Evolutionary conservation across 192 early-diverging fungal genomes (phyloP), one percentile per base, ranked within the genome.

Genomic region (Piromyces finnis): DNA sequence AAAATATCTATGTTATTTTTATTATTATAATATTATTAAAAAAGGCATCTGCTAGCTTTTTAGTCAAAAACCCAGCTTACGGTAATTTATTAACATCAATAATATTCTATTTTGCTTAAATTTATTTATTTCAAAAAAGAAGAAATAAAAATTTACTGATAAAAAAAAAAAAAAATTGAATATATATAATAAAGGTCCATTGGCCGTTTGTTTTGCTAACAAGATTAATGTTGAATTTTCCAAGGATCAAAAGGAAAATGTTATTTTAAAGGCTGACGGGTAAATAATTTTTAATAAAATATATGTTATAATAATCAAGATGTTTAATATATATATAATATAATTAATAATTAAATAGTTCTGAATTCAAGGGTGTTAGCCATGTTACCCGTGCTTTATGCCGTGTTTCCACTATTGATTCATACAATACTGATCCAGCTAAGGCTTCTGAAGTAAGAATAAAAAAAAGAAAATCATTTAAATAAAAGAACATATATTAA

Each of bases 321-420:
- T n/a, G n/a, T n/a, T n/a, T n/a, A n/a, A n/a, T 12, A 39, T 15
- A 39, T 39, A 39, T 39, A 22, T 51, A 22, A 4, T 51, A 6
- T 51, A 51, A 51, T 22, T 17, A 22, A 51, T 17, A 51, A n/a
- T 17, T 22, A 51, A 51, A 68, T 1, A 68, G 51, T 68, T 11
- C 51, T n/a, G 51, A 37, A 80, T 78, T 86, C 36, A 78, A 77
- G 32, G 84, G 85, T 26, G 80, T 80, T 28, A 30, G 78, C 78
- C 78, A 82, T 81, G 83, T 86, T 16, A 78, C 85, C 11, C 79
- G 85, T 37, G 79, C 80, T 32, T 29, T 86, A 36, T 77, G 79
- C 29, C 30, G 79, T 29, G 28, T 85, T 29, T 30, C 78, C 0
- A 79, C 18, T 36, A 32, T 36, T n/a, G 78, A 32, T n/a, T n/a